These are phyloP conservation scores for Lactifluus hygrophoroides DNA, from an alignment of 768 basidiomycete genomes.

Conservation along the genomic window DNA sequence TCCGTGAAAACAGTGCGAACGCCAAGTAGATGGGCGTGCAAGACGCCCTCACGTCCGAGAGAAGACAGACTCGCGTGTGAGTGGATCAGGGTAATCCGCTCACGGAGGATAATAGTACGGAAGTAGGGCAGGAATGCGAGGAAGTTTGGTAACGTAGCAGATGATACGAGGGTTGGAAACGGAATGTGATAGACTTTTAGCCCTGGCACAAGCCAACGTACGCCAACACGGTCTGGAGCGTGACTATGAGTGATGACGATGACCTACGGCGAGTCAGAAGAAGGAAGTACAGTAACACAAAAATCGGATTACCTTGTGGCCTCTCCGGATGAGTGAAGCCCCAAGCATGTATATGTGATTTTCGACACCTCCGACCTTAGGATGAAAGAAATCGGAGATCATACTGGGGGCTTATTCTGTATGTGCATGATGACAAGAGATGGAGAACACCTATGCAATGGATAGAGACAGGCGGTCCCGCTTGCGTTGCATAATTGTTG, in stretches of 20 bases:
- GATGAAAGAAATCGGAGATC: slow-evolving; percentile 96
- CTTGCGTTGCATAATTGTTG: neutral
- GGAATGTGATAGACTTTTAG: slow-evolving; percentile 96
- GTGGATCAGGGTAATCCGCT: slow-evolving; percentile 81
- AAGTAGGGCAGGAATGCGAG: slow-evolving; percentile 89
- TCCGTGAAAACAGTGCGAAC: slow-evolving; percentile 93
- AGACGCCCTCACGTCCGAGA: slow-evolving; percentile 85
- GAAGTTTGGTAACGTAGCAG: slow-evolving; percentile 91
- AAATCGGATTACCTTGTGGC: slow-evolving; percentile 60
- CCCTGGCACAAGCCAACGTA: slow-evolving; percentile 80
- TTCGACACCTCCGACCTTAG: slow-evolving; percentile 91
- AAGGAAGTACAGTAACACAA: neutral
- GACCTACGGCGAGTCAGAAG: slow-evolving; percentile 42
- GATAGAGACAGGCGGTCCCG: neutral
- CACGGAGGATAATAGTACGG: slow-evolving; percentile 78
- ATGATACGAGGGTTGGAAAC: slow-evolving; percentile 78
- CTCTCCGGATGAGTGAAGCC: slow-evolving; percentile 67
- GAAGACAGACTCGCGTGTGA: slow-evolving; percentile 88
- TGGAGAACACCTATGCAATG: slow-evolving; percentile 2
- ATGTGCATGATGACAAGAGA: neutral
- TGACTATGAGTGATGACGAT: slow-evolving; percentile 93
- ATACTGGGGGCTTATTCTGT: slow-evolving; percentile 43
- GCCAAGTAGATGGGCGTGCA: slow-evolving; percentile 82
- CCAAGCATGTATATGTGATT: slow-evolving; percentile 93
- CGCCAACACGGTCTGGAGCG: slow-evolving; percentile 72